Conservation (phyloP, 2,329 filamentous ascomycete genomes). For the Fusarium beomiforme region DNA sequence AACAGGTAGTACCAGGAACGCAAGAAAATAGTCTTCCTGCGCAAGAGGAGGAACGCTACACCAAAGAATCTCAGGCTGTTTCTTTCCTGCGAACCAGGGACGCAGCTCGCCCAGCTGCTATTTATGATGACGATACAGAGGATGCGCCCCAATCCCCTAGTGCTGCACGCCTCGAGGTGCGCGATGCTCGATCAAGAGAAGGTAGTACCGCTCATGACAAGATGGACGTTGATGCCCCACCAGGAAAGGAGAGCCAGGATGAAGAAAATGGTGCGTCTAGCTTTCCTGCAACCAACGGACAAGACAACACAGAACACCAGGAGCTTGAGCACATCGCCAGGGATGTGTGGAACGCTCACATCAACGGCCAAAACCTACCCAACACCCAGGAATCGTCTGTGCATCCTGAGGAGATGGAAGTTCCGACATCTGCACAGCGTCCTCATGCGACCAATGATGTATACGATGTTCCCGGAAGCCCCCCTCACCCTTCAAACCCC, state of each 20-base stretch:
- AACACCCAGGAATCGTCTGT: constrained; percentile 17
- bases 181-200: constrained; percentile 43
- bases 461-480: constrained; percentile 42
- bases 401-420: constrained; percentile 13
- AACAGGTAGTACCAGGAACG: constrained; percentile 36
- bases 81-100: constrained; percentile 29
- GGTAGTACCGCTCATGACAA: constrained; percentile 38
- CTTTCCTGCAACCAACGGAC: constrained; percentile 7
- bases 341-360: constrained; percentile 49
- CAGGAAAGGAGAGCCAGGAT: constrained; percentile 12
- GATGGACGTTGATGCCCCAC: constrained; percentile 39
- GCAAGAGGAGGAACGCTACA: constrained; percentile 2
- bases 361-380: constrained; percentile 43
- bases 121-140: constrained; percentile 30
- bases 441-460: constrained; percentile 29
- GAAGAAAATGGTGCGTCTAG: constrained; percentile 15
- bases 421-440: constrained; percentile 34
- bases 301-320: constrained; percentile 19
- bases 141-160: constrained; percentile 44
- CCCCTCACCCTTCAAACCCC: constrained; percentile 29
- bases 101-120: constrained; percentile 23
- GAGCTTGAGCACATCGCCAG: constrained; percentile 47
- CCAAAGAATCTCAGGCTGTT: constrained; percentile 4
- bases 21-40: constrained; percentile 32
- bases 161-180: constrained; percentile 39